Evolutionary conservation across 768 basidiomycete species (phyloP).

Genomic region (Boletus reticulatus): DNA sequence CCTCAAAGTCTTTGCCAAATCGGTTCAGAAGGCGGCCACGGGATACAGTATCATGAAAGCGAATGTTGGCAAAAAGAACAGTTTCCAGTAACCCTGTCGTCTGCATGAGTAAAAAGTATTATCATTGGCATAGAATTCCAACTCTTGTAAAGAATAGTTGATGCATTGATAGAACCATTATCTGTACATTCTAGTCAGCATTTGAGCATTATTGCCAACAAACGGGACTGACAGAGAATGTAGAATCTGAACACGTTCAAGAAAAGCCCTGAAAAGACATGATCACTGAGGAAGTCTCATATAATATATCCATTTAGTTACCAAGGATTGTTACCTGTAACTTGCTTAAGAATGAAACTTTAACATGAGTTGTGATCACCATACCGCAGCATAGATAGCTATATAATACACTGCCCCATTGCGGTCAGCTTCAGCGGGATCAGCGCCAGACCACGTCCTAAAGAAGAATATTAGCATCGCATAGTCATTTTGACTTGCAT

Average conservation of each 20-base stretch:
- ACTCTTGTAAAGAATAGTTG: slow-evolving; percentile 74
- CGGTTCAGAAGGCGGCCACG: slow-evolving; percentile 81
- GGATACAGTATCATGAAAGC: slow-evolving; percentile 92
- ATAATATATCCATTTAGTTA: slow-evolving; percentile 11
- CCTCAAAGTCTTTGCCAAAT: slow-evolving; percentile 91
- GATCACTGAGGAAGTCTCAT: slow-evolving; percentile 1
- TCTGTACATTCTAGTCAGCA: slow-evolving; percentile 37
- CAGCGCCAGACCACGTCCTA: slow-evolving; percentile 58
- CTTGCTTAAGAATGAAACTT: slow-evolving; percentile 19
- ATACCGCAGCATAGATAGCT: slow-evolving; percentile 62
- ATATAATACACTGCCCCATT: slow-evolving; percentile 48
- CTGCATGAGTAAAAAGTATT: slow-evolving; percentile 11
- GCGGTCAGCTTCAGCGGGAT: slow-evolving; percentile 36
- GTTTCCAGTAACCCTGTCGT: slow-evolving; percentile 59
- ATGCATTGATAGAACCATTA: slow-evolving; percentile 79
- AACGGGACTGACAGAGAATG: slow-evolving; percentile 58
- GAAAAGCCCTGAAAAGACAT: slow-evolving; percentile 42
- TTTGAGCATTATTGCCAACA: not conserved
- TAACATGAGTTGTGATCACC: slow-evolving; percentile 12
- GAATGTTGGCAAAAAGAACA: slow-evolving; percentile 83
- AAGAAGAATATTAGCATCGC: slow-evolving; percentile 21
- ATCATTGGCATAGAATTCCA: not conserved
- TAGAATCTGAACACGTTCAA: slow-evolving; percentile 65
- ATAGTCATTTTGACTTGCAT: not conserved
- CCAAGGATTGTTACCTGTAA: slow-evolving; percentile 37